Evolutionary conservation across 2,329 filamentous ascomycete genomes (phyloP).

Genomic region (Mollisiaceae sp.): DNA sequence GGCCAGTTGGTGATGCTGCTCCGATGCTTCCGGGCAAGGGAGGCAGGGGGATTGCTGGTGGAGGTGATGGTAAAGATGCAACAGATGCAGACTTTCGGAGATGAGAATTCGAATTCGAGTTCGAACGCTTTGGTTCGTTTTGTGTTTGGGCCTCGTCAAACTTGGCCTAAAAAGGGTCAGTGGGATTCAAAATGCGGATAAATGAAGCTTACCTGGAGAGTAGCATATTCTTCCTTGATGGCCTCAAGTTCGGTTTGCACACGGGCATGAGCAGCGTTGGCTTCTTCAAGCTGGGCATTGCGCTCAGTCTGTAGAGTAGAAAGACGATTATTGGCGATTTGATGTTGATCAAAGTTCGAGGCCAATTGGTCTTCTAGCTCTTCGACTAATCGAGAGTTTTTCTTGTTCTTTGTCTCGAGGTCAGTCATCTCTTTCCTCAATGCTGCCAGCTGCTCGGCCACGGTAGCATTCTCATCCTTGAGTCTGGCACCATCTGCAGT

Average conservation of each 20-base stretch:
- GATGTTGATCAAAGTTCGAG: constrained; percentile 92
- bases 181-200: background rate
- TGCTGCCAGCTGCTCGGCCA: constrained; percentile 61
- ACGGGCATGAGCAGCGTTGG: constrained; percentile 65
- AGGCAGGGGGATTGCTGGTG: constrained; percentile 93
- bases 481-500: constrained; percentile 51
- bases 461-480: constrained; percentile 51
- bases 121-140: constrained; percentile 58
- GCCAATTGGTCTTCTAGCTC: constrained; percentile 97
- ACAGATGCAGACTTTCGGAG: constrained; percentile 85
- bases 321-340: constrained; percentile 81
- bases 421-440: constrained; percentile 70
- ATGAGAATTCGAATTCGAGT: constrained; percentile 49
- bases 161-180: constrained; percentile 56
- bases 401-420: constrained; percentile 75
- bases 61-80: constrained; percentile 86
- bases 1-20: constrained; percentile 51
- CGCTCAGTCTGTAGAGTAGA: constrained; percentile 81
- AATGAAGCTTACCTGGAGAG: constrained; percentile 61
- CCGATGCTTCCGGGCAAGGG: constrained; percentile 73
- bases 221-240: constrained; percentile 71
- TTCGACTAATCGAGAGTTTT: constrained; percentile 89
- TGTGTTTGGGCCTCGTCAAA: constrained; percentile 61
- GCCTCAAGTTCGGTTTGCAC: constrained; percentile 73
- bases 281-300: constrained; percentile 78